phyloP scores from a whole-genome alignment of 1,284 basidiomycete genomes.

The Cronartium quercuum region DNA sequence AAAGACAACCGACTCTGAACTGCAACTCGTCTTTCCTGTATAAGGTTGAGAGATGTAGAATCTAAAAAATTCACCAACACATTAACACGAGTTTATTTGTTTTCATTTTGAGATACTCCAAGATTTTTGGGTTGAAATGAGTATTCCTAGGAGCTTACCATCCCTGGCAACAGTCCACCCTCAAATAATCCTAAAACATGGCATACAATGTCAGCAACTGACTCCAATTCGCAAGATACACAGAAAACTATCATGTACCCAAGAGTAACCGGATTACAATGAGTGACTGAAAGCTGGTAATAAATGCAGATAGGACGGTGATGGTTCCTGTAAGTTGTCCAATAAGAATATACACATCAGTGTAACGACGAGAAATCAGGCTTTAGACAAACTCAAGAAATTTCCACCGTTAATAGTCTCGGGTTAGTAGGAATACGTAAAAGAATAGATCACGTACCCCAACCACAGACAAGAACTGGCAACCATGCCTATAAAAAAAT shows the following conservation, averaged over 20 bases:
- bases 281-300: slow-evolving; percentile 11
- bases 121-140: neutral
- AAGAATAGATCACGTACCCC: slow-evolving; percentile 7
- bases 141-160: neutral
- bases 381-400: too few species aligned
- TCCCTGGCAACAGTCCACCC: slow-evolving; percentile 33
- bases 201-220: neutral
- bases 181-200: slow-evolving; percentile 25
- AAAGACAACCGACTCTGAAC: slow-evolving; percentile 27
- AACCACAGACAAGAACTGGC: slow-evolving; percentile 21
- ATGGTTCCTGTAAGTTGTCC: neutral
- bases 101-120: neutral
- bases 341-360: neutral
- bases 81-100: neutral
- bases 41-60: slow-evolving; percentile 26
- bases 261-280: slow-evolving; percentile 17
- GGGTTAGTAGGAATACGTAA: too few species aligned
- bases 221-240: neutral
- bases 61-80: neutral
- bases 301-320: neutral
- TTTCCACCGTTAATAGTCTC: too few species aligned
- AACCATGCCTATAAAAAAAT: slow-evolving; percentile 23
- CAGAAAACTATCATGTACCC: neutral
- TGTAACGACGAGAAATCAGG: neutral
- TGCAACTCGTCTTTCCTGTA: slow-evolving; percentile 32